phyloP scores from a whole-genome alignment of 108 stramenopile genomes.

The Fragilariopsis cylindrus region DNA sequence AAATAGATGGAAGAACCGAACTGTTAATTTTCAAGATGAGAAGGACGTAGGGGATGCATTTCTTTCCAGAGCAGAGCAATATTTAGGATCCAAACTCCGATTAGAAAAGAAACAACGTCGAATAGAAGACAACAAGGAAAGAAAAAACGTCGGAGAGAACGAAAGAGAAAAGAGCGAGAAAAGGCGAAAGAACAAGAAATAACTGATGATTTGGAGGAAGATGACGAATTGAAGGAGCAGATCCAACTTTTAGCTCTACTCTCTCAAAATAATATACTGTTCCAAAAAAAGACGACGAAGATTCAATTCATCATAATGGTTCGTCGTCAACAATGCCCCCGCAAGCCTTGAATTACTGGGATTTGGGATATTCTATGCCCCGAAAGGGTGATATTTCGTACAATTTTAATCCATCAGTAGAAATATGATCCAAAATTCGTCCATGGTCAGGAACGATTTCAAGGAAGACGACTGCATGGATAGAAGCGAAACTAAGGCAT shows the following conservation, averaged over 20 bases:
- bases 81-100: conserved; percentile 11
- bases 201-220: conserved; percentile 11
- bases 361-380: conserved; percentile 20
- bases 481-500: not conserved
- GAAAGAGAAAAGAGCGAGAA: conserved; percentile 4
- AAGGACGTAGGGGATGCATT: conserved; percentile 33
- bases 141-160: not conserved
- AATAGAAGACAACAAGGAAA: conserved; percentile 1
- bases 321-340: conserved; percentile 4
- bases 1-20: conserved; percentile 31
- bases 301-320: not conserved
- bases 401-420: conserved; percentile 6
- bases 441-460: not conserved
- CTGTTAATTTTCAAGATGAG: conserved; percentile 31
- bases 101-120: conserved; percentile 10
- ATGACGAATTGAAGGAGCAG: conserved; percentile 41
- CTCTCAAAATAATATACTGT: conserved; percentile 20
- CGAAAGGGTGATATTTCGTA: not conserved
- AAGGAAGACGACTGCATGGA: not conserved
- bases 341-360: conserved; percentile 32
- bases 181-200: not conserved
- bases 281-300: not conserved
- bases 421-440: not conserved
- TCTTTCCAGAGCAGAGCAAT: conserved; percentile 1
- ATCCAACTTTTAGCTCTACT: conserved; percentile 28